phyloP scores from a whole-genome alignment of 163 green algal species.

The Botryococcus braunii region DNA sequence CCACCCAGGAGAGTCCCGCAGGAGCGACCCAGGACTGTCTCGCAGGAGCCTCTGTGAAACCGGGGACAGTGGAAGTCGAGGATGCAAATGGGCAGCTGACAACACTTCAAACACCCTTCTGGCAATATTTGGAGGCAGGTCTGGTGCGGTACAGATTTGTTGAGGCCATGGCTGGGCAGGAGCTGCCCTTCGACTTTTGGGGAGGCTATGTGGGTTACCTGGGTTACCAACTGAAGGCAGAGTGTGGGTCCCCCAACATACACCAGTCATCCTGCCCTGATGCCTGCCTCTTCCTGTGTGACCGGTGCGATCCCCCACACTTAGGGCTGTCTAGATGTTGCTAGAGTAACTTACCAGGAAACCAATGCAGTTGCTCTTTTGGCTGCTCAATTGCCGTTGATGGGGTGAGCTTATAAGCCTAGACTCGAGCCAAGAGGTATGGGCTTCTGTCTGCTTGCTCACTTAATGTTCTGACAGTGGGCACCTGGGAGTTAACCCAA shows the following conservation, averaged over 20 bases:
- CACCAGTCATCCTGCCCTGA: slow-evolving; percentile 56
- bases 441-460: no score
- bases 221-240: slow-evolving; percentile 87
- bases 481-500: no score
- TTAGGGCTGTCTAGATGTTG: no score
- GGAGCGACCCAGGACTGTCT: no score
- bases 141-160: slow-evolving; percentile 8
- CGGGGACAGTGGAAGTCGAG: slow-evolving; percentile 10
- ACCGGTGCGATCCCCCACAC: slow-evolving; percentile 35
- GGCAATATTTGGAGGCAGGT: slow-evolving; percentile 1
- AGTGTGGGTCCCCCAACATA: slow-evolving; percentile 36
- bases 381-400: no score
- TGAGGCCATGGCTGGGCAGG: slow-evolving; percentile 7
- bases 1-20: no score
- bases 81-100: slow-evolving; percentile 9
- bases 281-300: slow-evolving; percentile 77
- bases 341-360: no score
- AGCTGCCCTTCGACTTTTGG: slow-evolving; percentile 91
- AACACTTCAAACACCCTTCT: neutral
- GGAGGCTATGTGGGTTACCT: slow-evolving; percentile 90
- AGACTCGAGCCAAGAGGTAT: no score
- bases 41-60: no score
- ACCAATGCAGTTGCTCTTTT: no score
- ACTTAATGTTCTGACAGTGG: no score
- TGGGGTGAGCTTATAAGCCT: no score